phyloP scores from a whole-genome alignment of 2,329 filamentous ascomycete species.

The Colletotrichum godetiae region DNA sequence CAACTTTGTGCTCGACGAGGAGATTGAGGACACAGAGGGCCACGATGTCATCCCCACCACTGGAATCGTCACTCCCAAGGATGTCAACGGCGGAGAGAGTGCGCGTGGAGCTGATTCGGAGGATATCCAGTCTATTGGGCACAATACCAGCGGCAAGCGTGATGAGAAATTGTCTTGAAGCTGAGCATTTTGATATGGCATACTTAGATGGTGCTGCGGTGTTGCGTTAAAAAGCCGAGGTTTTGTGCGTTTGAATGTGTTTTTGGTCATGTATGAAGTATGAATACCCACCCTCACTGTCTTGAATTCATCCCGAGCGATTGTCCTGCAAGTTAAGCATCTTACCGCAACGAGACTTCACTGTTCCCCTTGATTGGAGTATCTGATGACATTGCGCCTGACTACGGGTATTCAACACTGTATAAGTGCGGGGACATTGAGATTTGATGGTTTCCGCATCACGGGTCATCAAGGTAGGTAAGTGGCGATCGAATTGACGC shows the following conservation, averaged over 20 bases:
- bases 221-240: neutral
- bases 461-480: neutral
- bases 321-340: neutral
- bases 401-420: neutral
- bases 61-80: constrained; percentile 2
- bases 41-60: constrained; percentile 6
- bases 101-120: constrained; percentile 33
- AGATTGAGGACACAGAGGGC: constrained; percentile 71
- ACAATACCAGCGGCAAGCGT: constrained; percentile 17
- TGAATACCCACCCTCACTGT: neutral
- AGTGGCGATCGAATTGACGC: neutral
- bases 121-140: constrained; percentile 29
- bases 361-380: neutral
- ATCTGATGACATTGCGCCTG: neutral
- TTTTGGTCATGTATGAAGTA: neutral
- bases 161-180: constrained; percentile 30
- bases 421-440: neutral
- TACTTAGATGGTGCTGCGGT: neutral
- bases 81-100: constrained; percentile 28
- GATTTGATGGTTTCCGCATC: neutral
- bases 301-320: neutral
- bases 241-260: neutral
- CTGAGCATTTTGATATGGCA: neutral
- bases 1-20: constrained; percentile 79
- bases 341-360: neutral